Evolutionary conservation across 2,329 filamentous ascomycete species (phyloP).

Genomic region (Aureobasidium uvarum): DNA sequence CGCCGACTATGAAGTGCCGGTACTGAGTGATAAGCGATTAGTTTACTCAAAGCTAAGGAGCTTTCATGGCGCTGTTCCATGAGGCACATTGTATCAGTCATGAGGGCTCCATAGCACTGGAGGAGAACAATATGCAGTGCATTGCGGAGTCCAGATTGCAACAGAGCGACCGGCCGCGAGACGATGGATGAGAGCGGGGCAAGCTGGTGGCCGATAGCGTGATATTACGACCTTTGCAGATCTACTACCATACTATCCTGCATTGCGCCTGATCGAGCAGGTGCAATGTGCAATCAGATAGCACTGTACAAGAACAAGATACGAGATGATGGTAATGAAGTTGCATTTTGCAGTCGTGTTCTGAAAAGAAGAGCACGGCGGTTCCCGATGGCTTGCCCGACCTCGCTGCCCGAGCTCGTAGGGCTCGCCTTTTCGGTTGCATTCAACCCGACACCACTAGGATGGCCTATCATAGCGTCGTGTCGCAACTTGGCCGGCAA

Average conservation of each 20-base stretch:
- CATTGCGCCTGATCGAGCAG: no score
- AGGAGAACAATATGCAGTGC: neutral
- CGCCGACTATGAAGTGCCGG: neutral
- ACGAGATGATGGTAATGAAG: neutral
- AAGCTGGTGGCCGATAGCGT: neutral
- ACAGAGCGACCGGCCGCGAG: neutral
- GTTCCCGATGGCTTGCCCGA: neutral
- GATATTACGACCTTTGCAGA: neutral
- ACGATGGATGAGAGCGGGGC: slow-evolving; percentile 7
- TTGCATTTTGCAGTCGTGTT: neutral
- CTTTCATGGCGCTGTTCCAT: no score
- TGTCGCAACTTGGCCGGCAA: neutral
- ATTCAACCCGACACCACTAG: neutral
- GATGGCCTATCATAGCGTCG: slow-evolving; percentile 19
- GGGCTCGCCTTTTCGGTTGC: slow-evolving; percentile 14
- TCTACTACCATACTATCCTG: slow-evolving; percentile 13
- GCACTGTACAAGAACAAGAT: neutral
- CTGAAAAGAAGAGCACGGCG: neutral
- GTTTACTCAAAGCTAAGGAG: no score
- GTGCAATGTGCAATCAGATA: neutral
- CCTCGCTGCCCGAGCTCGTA: neutral
- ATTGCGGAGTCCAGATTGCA: neutral
- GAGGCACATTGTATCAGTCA: no score
- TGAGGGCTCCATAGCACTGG: no score
- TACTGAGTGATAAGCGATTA: no score